Conservation (phyloP, 257 asterid genomes). For the Nicotiana undulata region DNA sequence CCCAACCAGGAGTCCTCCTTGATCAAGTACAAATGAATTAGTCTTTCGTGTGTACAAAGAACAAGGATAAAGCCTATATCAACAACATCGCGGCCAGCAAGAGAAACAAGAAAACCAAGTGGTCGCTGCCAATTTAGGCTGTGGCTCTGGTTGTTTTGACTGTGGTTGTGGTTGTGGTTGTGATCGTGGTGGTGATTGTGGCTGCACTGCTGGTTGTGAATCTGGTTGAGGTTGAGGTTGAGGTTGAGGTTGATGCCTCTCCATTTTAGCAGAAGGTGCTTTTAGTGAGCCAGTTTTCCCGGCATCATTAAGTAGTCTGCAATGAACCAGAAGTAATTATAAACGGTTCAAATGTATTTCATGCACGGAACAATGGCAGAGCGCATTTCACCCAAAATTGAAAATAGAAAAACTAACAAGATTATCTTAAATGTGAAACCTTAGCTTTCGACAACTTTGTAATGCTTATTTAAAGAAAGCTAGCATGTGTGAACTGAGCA, state of each 20-base stretch:
- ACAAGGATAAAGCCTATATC: background rate
- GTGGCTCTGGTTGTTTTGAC: background rate
- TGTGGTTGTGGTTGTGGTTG: background rate
- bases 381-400: background rate
- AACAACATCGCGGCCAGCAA: conserved; percentile 15
- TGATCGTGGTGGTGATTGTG: background rate
- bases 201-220: background rate
- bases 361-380: background rate
- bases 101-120: conserved; percentile 7
- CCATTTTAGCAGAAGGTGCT: conserved; percentile 5
- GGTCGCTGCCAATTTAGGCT: conserved; percentile 4
- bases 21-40: background rate
- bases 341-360: background rate
- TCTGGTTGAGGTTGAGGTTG: background rate
- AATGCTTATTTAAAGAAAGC: background rate
- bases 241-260: background rate
- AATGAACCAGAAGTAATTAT: background rate
- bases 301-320: conserved; percentile 8
- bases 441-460: background rate
- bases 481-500: background rate
- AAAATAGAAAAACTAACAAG: no score
- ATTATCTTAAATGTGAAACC: background rate
- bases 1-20: background rate
- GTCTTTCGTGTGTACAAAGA: background rate
- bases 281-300: conserved; percentile 3